Percentiles rank a stretch among this genome's conserved stretches.
Conservation (phyloP, 176 grass and related monocot species). For the maize (Zea mays) region DNA sequence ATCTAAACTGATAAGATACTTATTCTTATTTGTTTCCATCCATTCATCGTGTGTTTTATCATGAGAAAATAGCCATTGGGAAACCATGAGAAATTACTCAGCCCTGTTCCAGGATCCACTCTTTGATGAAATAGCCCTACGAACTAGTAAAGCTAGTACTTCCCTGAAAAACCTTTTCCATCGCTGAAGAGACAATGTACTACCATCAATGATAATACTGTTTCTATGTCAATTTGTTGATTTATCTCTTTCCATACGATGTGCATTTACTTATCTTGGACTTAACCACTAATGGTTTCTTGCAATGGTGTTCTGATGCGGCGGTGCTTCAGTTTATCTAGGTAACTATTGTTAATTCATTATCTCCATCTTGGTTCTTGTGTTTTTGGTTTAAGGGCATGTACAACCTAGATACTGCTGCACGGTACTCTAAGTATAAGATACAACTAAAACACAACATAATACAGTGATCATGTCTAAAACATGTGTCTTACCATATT, state of each 20-base stretch:
- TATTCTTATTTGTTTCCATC: not conserved
- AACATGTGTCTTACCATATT: too few species aligned
- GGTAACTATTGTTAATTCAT: conserved; percentile 52
- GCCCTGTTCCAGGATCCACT: not conserved
- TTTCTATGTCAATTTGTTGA: not conserved
- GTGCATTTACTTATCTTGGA: conserved; percentile 23
- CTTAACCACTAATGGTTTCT: conserved; percentile 37
- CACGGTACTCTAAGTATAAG: too few species aligned
- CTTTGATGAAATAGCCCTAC: not conserved
- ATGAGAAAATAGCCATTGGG: not conserved
- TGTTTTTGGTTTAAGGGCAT: conserved; percentile 21
- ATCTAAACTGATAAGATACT: not conserved
- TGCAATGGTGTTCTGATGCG: conserved; percentile 33
- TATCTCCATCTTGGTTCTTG: not conserved
- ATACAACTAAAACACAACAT: too few species aligned
- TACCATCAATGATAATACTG: not conserved
- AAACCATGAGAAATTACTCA: not conserved
- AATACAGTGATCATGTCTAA: too few species aligned
- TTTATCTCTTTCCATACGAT: conserved; percentile 1
- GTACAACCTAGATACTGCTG: too few species aligned
- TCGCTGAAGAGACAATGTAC: not conserved
- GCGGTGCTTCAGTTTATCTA: conserved; percentile 89
- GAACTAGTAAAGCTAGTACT: not conserved
- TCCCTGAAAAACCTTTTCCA: not conserved
- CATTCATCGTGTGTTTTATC: not conserved